These are phyloP conservation scores for Plasmodium gallinaceum DNA, from an alignment of 169 alveolate genomes.

Conservation along the genomic window DNA sequence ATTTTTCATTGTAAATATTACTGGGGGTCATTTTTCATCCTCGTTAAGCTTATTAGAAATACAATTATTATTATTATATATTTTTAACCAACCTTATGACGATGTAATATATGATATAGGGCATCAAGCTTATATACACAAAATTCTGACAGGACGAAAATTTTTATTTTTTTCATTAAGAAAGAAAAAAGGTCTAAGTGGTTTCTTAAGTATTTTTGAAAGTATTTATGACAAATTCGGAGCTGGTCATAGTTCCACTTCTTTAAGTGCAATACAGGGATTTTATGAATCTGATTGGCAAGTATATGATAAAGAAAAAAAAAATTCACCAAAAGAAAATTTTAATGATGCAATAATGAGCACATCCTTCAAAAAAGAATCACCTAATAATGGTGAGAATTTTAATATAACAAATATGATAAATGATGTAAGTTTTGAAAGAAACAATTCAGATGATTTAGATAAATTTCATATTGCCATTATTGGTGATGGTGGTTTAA, in stretches of 20 bases:
- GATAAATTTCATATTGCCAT: slow-evolving; percentile 83
- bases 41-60: slow-evolving; percentile 89
- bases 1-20: slow-evolving; percentile 77
- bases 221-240: slow-evolving; percentile 90
- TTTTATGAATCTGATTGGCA: slow-evolving; percentile 79
- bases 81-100: slow-evolving; percentile 89
- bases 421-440: neutral
- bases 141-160: slow-evolving; percentile 92
- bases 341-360: slow-evolving; percentile 32
- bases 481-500: slow-evolving; percentile 92
- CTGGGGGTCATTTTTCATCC: slow-evolving; percentile 91
- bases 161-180: slow-evolving; percentile 86
- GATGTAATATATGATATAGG: slow-evolving; percentile 89
- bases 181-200: slow-evolving; percentile 88
- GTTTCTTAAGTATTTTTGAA: slow-evolving; percentile 87
- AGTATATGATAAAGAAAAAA: neutral
- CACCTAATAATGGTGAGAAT: neutral
- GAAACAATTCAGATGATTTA: slow-evolving; percentile 14
- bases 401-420: neutral
- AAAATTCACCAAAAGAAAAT: neutral
- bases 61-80: slow-evolving; percentile 86
- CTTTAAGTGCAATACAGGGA: slow-evolving; percentile 91
- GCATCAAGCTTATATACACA: slow-evolving; percentile 90
- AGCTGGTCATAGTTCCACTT: slow-evolving; percentile 93
- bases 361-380: neutral